Conservation (phyloP, 2,329 filamentous ascomycete genomes). For the Pseudonectria buxi region DNA sequence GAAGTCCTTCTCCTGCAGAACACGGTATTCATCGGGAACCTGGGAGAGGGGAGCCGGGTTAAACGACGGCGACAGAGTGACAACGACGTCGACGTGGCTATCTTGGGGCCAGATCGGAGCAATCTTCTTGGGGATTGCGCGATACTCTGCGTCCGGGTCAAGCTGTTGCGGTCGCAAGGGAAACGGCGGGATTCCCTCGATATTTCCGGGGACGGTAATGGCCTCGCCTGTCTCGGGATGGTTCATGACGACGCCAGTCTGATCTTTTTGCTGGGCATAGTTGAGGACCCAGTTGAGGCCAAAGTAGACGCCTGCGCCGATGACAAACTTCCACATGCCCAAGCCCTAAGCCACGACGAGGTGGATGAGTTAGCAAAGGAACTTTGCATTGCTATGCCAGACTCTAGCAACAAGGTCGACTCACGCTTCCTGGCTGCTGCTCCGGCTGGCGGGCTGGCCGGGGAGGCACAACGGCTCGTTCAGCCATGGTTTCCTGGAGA, state of each 20-base stretch:
- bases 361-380: slow-evolving; percentile 6
- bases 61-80: slow-evolving; percentile 76
- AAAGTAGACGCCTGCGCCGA: slow-evolving; percentile 51
- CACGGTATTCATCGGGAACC: slow-evolving; percentile 59
- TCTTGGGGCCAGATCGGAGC: slow-evolving; percentile 84
- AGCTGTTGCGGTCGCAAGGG: slow-evolving; percentile 54
- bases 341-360: slow-evolving; percentile 23
- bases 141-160: slow-evolving; percentile 57
- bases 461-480: slow-evolving; percentile 17
- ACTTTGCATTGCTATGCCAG: neutral
- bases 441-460: slow-evolving; percentile 19
- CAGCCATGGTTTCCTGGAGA: slow-evolving; percentile 19
- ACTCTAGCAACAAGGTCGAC: slow-evolving; percentile 20
- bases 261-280: slow-evolving; percentile 43
- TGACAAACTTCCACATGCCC: slow-evolving; percentile 38
- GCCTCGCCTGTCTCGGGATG: slow-evolving; percentile 44
- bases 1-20: slow-evolving; percentile 76
- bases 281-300: slow-evolving; percentile 53
- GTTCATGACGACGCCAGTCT: slow-evolving; percentile 40
- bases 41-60: slow-evolving; percentile 61
- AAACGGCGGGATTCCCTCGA: slow-evolving; percentile 56
- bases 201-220: slow-evolving; percentile 47
- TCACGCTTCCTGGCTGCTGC: slow-evolving; percentile 14
- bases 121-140: slow-evolving; percentile 59
- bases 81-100: slow-evolving; percentile 70